phyloP scores from a whole-genome alignment of 176 grass and related monocot species.

The Cymbopogon citratus region DNA sequence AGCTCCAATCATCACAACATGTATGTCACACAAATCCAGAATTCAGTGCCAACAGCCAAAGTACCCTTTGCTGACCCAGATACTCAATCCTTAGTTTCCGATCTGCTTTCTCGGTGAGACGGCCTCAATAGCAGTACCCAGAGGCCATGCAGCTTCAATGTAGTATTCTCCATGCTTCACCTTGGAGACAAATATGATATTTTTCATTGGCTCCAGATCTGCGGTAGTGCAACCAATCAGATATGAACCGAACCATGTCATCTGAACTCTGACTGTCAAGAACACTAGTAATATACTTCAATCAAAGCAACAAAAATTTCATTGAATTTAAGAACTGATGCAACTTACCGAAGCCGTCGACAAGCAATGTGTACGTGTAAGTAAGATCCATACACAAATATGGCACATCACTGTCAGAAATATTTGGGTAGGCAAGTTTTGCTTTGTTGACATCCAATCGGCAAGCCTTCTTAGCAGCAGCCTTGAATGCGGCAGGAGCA shows the following conservation, averaged over 20 bases:
- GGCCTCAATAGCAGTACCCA: constrained; percentile 19
- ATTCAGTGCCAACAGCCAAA: no score
- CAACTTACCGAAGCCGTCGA: background rate
- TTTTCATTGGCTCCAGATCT: constrained; percentile 1
- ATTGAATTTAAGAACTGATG: background rate
- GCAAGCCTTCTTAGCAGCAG: background rate
- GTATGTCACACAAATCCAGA: no score
- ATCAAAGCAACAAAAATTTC: background rate
- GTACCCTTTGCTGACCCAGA: no score
- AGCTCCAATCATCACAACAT: background rate
- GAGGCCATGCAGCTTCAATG: constrained; percentile 6
- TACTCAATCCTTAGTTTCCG: background rate
- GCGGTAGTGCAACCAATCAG: background rate
- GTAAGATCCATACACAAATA: constrained; percentile 16
- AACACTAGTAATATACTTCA: background rate
- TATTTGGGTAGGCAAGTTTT: background rate
- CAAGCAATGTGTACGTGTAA: background rate
- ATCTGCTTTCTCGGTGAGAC: background rate
- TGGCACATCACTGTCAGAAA: background rate
- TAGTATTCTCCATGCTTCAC: constrained; percentile 23
- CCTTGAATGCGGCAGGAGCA: background rate
- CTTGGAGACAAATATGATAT: constrained; percentile 1
- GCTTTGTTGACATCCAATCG: background rate
- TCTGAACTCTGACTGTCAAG: background rate
- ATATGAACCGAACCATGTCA: background rate